Conservation (phyloP, 1,284 basidiomycete genomes). For the Papiliotrema laurentii region DNA sequence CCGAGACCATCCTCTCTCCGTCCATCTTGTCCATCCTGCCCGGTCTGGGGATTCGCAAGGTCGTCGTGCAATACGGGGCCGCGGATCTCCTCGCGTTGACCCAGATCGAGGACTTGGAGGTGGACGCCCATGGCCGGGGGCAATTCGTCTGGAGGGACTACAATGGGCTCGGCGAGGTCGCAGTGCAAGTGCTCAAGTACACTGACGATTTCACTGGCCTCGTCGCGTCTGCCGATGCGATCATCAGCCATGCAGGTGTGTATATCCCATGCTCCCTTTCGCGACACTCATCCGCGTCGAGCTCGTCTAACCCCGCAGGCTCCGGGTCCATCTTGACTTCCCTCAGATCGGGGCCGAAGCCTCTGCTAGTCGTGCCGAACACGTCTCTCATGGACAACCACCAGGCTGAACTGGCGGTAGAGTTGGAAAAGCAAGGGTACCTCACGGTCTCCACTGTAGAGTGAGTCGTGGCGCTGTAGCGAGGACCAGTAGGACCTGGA, state of each 20-base stretch:
- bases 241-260: slow-evolving; percentile 90
- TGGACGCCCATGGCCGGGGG: slow-evolving; percentile 3
- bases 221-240: slow-evolving; percentile 63
- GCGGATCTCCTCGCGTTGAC: slow-evolving; percentile 46
- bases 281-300: no score
- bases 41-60: slow-evolving; percentile 54
- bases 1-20: slow-evolving; percentile 59
- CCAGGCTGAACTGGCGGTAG: slow-evolving; percentile 79
- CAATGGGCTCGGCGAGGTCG: slow-evolving; percentile 51
- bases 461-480: slow-evolving; percentile 19
- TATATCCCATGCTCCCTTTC: no score
- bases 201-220: slow-evolving; percentile 65
- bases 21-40: slow-evolving; percentile 57
- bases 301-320: slow-evolving; percentile 53
- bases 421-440: slow-evolving; percentile 61
- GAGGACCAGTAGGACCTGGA: background rate
- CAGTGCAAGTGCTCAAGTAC: slow-evolving; percentile 65
- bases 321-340: slow-evolving; percentile 92
- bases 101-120: slow-evolving; percentile 12
- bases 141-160: slow-evolving; percentile 4
- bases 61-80: slow-evolving; percentile 74
- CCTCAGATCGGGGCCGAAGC: slow-evolving; percentile 61
- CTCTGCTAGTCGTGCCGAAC: slow-evolving; percentile 85
- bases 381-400: slow-evolving; percentile 86
- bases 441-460: slow-evolving; percentile 56